These are phyloP conservation scores for Eucalyptus sp. DNA, from an alignment of 345 rosid species.

Conservation along the genomic window DNA sequence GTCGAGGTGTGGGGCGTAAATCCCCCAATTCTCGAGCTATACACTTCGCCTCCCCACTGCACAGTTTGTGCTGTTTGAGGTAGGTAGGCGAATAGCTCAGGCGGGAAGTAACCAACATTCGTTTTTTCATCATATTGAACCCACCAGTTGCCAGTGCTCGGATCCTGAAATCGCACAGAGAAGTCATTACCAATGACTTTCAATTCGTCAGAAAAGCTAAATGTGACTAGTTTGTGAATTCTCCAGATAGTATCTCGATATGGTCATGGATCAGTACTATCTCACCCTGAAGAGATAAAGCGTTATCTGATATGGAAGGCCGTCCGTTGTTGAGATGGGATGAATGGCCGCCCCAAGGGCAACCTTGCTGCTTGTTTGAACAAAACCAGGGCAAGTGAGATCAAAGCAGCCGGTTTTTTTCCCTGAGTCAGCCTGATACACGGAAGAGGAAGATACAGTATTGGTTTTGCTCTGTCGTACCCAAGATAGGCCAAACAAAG, in stretches of 20 bases:
- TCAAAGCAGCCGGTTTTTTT: conserved; percentile 51
- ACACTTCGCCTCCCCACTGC: conserved; percentile 61
- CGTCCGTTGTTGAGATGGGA: conserved; percentile 20
- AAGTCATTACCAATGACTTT: not conserved
- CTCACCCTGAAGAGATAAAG: conserved; percentile 33
- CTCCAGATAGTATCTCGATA: not conserved
- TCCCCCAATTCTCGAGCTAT: conserved; percentile 27
- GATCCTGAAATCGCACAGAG: conserved; percentile 7
- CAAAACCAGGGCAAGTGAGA: conserved; percentile 48
- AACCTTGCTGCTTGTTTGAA: conserved; percentile 41
- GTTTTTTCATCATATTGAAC: conserved; percentile 32
- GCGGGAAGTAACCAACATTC: conserved; percentile 51
- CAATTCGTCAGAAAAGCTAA: not conserved
- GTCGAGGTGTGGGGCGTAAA: conserved; percentile 33
- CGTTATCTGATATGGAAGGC: conserved; percentile 37
- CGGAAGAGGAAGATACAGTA: not conserved
- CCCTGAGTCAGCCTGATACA: conserved; percentile 24
- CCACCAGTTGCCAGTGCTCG: conserved; percentile 36
- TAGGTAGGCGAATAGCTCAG: conserved; percentile 11
- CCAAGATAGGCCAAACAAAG: not conserved
- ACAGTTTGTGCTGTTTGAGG: conserved; percentile 17
- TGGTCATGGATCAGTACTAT: not conserved
- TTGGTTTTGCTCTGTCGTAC: not conserved
- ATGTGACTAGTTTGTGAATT: not conserved
- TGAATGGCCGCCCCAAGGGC: conserved; percentile 49